Evolutionary conservation across 1,284 basidiomycete genomes (phyloP), one percentile per base, ranked within the genome.

Genomic region (Stygiomarasmius scandens): DNA sequence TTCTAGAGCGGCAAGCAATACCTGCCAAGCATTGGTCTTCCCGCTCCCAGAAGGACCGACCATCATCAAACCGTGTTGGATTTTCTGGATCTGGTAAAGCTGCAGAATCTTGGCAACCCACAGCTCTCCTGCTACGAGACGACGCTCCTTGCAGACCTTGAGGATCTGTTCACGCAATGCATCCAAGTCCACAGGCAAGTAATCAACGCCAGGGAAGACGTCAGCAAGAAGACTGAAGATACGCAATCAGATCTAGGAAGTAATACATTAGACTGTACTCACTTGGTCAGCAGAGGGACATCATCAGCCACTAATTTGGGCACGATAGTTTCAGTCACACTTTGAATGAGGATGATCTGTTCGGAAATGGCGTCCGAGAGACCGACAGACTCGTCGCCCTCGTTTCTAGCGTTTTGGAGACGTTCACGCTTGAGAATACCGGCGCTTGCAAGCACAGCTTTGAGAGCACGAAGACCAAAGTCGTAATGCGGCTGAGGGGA

Each of bases 11-110:
- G 88, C 85, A 10, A 99, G 82, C 1, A 99, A 81, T 44, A 98
- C 93, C 67, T 92, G 91, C 96, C 97, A 99, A 0, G 97, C 96
- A 65, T 96, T 93, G 6, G 93, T 97, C 78, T 99, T 99, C 44
- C 97, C 98, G 45, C 87, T 96, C 14, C 96, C 97, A 4, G 98
- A 97, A 0, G 96, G 89, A 1, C 97, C 97, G 51, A 99, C 97
- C 92, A 99, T 96, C 96, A 99, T 99, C 55, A 99, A 81, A 75
- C 97, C 97, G 72, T 99, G 98, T 66, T 98, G 95, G 61, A 99
- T 99, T 79, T 96, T 98, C 75, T 99, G 97, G 59, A 99, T 98
- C 74, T 98, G 97, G 73, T 98, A 99, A 12, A 99, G 83, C 73
- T 99, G 97, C 24, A 99, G 79, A 61, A 99, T 96, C 80, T 99